phyloP scores from a whole-genome alignment of 768 basidiomycete species.

The Hericium erinaceus region DNA sequence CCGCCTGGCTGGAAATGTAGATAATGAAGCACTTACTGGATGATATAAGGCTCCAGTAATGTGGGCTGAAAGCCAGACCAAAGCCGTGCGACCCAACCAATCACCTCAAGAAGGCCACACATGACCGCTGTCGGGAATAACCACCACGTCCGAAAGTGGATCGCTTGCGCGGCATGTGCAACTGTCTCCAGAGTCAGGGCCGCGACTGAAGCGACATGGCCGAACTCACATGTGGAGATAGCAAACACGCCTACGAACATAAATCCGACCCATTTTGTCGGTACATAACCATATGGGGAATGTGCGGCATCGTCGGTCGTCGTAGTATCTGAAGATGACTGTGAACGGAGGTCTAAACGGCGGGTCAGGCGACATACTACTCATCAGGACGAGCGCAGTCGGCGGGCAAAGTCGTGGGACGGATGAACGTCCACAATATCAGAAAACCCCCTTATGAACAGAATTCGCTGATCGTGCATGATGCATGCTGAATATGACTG shows the following conservation, averaged over 20 bases:
- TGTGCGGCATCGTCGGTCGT: neutral
- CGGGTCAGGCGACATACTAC: no score
- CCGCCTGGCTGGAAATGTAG: neutral
- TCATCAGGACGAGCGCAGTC: no score
- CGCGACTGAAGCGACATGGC: neutral
- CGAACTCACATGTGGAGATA: neutral
- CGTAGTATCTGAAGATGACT: no score
- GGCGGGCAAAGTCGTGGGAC: no score
- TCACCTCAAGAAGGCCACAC: constrained; percentile 38
- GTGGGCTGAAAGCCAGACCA: constrained; percentile 32
- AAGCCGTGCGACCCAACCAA: constrained; percentile 47
- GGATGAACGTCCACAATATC: no score
- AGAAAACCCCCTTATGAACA: no score
- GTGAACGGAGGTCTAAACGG: no score
- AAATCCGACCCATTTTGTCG: neutral
- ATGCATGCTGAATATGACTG: no score
- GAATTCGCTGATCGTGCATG: no score
- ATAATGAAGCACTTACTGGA: constrained; percentile 27
- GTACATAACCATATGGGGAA: neutral
- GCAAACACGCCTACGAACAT: neutral
- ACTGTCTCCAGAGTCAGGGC: constrained; percentile 22
- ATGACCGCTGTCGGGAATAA: constrained; percentile 38
- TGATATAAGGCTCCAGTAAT: constrained; percentile 26
- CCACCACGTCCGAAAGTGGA: constrained; percentile 41
- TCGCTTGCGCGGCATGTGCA: constrained; percentile 36